Percentiles rank a stretch among this genome's conserved stretches.
phyloP scores from a whole-genome alignment of 2,329 filamentous ascomycete species.

The Ustulina deusta region DNA sequence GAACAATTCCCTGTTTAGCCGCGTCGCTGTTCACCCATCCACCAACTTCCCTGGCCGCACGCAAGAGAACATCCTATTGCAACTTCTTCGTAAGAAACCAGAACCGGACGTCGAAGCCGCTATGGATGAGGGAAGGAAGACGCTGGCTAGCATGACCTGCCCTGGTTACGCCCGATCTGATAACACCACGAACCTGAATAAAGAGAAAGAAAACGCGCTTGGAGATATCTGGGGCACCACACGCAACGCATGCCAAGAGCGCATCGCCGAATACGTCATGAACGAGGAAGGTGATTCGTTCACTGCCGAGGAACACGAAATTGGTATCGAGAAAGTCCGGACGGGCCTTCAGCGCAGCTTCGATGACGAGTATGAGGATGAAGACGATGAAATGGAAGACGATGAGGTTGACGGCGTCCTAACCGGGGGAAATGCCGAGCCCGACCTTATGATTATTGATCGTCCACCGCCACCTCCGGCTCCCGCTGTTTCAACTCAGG shows the following conservation, averaged over 20 bases:
- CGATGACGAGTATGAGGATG: slow-evolving; percentile 67
- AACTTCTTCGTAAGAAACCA: slow-evolving; percentile 84
- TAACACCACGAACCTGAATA: slow-evolving; percentile 40
- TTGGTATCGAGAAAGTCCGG: slow-evolving; percentile 75
- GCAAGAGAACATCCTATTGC: slow-evolving; percentile 73
- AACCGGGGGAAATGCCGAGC: slow-evolving; percentile 36
- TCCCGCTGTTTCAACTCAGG: slow-evolving; percentile 44
- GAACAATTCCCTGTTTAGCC: slow-evolving; percentile 74
- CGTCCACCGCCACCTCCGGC: slow-evolving; percentile 48
- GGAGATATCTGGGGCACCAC: slow-evolving; percentile 55
- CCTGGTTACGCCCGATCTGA: neutral
- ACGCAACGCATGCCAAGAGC: slow-evolving; percentile 49
- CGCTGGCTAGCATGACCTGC: slow-evolving; percentile 42
- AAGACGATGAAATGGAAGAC: slow-evolving; percentile 62
- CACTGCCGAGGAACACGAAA: slow-evolving; percentile 76
- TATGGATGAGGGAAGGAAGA: slow-evolving; percentile 72
- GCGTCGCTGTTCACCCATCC: slow-evolving; percentile 79
- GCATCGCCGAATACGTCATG: slow-evolving; percentile 54
- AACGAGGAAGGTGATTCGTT: slow-evolving; percentile 72
- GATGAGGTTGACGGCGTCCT: slow-evolving; percentile 44
- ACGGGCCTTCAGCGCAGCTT: slow-evolving; percentile 74
- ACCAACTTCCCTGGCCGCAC: slow-evolving; percentile 79
- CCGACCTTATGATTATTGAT: slow-evolving; percentile 52
- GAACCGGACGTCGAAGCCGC: slow-evolving; percentile 82
- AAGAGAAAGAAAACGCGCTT: slow-evolving; percentile 55